A percentile compares a stretch with the other conserved stretches of the same genome.
Evolutionary conservation across 148 eudicot species (phyloP).

Genomic region (Nyssa sinensis): DNA sequence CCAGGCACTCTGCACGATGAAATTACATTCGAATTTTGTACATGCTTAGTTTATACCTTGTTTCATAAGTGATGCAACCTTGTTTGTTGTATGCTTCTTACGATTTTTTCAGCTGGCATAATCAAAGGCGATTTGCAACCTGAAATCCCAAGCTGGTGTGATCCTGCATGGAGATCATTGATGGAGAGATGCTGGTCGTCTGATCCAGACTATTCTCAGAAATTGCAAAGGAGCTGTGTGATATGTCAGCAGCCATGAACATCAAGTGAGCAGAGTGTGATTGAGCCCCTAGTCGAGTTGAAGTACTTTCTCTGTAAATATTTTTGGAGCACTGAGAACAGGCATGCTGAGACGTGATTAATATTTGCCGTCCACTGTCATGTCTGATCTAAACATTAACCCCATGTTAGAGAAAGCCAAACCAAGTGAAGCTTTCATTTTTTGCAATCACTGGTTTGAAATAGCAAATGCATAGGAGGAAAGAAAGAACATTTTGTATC

Average conservation of each 20-base stretch:
- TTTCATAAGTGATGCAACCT: not conserved
- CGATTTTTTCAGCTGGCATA: constrained; percentile 31
- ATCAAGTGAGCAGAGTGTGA: constrained; percentile 17
- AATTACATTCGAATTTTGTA: no score
- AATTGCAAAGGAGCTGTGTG: constrained; percentile 25
- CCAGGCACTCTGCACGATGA: no score
- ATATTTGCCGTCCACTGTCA: constrained; percentile 5
- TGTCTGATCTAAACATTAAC: not conserved
- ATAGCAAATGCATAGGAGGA: not conserved
- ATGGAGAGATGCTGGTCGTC: constrained; percentile 53
- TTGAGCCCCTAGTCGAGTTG: not conserved
- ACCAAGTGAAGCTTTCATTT: constrained; percentile 4
- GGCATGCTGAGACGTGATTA: constrained; percentile 17
- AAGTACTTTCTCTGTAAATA: not conserved
- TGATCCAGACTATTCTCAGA: constrained; percentile 25
- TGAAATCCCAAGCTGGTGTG: constrained; percentile 42
- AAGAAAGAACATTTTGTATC: no score
- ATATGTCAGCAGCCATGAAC: constrained; percentile 27
- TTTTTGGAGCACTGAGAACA: not conserved
- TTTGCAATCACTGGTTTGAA: constrained; percentile 10
- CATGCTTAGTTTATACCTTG: not conserved
- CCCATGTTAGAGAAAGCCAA: not conserved
- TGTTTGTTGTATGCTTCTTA: not conserved
- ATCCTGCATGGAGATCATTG: constrained; percentile 44
- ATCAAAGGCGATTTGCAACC: constrained; percentile 39